Base-by-base conservation (phyloP, 2,329 filamentous ascomycete genomes). In the Phoma sp. region DNA sequence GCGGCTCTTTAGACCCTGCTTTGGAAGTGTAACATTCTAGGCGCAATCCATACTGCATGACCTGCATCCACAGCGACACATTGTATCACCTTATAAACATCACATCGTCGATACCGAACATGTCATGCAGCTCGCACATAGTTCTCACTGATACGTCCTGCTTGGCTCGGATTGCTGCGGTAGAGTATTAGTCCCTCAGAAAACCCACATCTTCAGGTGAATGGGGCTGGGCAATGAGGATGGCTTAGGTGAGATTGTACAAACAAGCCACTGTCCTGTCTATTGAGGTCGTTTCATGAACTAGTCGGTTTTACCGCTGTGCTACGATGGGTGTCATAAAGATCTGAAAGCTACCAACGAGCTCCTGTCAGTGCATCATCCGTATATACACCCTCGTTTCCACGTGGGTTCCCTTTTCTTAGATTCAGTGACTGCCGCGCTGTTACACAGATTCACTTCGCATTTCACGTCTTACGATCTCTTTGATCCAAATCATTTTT, bases 201-300 rank as follows among this genome's bases (percentile, higher is more conserved):
- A 14, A 7, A 11, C 10, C 7, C 32, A 7, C 35, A 4, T 25
- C 27, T 11, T 8, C 25, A 24, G n/a, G 2, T 11, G n/a, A n/a
- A 30, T 29, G 27, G 36, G 29, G 10, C 36, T 32, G 14, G 24
- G n/a, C 9, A n/a, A 27, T 14, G 27, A 5, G 30, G 6, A 14
- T 42, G 41, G 32, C 36, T 45, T 41, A 55, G 36, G 37, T 55
- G 41, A 55, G 46, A 55, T 55, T 30, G 37, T 27, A 55, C 52
- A 47, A 50, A 37, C 24, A 50, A 49, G 52, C 52, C 52, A 46
- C 46, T 33, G 25, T 24, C 38, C 46, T 30, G 14, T 11, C 42
- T 10, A 35, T 43, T 18, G 30, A 46, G 36, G 41, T 36, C 25
- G 23, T 30, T 36, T 42, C 22, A 14, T 24, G 11, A 39, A 4